A percentile compares a stretch with the other conserved stretches of the same genome.
Evolutionary conservation across 495 filamentous ascomycete species (phyloP).

Genomic region (Annulohypoxylon stygium): DNA sequence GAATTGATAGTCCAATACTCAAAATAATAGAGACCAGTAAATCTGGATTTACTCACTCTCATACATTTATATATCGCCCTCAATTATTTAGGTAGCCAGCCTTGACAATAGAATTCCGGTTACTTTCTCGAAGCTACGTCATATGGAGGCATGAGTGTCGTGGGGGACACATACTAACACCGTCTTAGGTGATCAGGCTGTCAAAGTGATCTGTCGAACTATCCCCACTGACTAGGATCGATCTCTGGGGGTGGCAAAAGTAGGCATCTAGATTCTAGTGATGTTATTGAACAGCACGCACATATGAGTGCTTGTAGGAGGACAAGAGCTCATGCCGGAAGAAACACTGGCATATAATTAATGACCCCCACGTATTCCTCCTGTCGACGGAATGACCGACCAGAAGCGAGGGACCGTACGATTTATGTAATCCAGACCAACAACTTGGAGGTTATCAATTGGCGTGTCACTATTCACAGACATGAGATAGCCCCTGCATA

Average conservation of each 20-base stretch:
- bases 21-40: no score
- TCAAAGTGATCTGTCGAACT: neutral
- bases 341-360: neutral
- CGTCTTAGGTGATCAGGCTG: neutral
- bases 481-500: slow-evolving; percentile 9
- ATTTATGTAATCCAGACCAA: neutral
- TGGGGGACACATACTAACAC: neutral
- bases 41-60: no score
- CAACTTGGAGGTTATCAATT: neutral
- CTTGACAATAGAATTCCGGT: neutral
- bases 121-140: neutral
- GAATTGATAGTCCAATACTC: no score
- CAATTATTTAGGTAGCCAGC: slow-evolving; percentile 1
- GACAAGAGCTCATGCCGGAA: neutral
- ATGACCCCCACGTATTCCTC: neutral
- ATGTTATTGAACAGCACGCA: no score
- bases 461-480: neutral
- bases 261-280: neutral
- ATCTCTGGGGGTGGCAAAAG: neutral
- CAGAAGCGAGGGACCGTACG: neutral
- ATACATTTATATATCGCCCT: no score
- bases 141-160: neutral
- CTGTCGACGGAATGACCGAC: neutral
- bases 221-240: neutral
- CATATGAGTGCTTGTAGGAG: neutral